These are phyloP conservation scores for Pseudogymnoascus sp. DNA, from an alignment of 2,329 filamentous ascomycete species.

Conservation along the genomic window DNA sequence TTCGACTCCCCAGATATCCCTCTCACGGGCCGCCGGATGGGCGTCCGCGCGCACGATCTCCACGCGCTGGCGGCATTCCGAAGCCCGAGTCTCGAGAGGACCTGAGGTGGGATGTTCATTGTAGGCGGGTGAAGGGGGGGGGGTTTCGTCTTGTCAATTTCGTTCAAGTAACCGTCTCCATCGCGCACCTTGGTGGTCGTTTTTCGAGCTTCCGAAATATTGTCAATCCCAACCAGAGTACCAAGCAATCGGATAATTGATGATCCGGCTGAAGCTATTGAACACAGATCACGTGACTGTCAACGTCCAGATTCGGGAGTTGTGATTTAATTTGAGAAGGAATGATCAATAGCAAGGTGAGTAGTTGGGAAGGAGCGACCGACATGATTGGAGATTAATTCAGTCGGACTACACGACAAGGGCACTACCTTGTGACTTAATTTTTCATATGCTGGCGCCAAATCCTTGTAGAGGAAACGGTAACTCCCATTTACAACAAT, in stretches of 20 bases:
- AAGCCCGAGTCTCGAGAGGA: background rate
- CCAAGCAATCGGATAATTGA: background rate
- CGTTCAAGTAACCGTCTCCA: constrained; percentile 7
- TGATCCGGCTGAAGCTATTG: background rate
- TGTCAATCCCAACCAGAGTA: background rate
- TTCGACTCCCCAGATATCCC: background rate
- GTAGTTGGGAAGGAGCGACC: background rate
- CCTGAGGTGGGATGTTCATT: background rate
- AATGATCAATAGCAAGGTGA: background rate
- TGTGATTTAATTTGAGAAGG: background rate
- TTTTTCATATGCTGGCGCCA: background rate
- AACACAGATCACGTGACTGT: background rate
- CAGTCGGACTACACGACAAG: background rate
- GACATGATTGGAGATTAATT: too few species aligned
- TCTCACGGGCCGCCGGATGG: constrained; percentile 5
- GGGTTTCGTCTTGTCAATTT: background rate
- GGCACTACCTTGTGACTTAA: background rate
- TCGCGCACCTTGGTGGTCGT: constrained; percentile 2
- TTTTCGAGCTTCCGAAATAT: constrained; percentile 3
- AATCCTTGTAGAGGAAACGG: background rate
- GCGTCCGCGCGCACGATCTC: background rate
- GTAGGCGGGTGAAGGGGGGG: background rate
- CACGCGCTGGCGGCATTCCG: background rate
- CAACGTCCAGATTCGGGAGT: background rate
- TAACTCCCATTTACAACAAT: background rate